phyloP scores from a whole-genome alignment of 1,284 basidiomycete genomes.

The Naganishia albida region DNA sequence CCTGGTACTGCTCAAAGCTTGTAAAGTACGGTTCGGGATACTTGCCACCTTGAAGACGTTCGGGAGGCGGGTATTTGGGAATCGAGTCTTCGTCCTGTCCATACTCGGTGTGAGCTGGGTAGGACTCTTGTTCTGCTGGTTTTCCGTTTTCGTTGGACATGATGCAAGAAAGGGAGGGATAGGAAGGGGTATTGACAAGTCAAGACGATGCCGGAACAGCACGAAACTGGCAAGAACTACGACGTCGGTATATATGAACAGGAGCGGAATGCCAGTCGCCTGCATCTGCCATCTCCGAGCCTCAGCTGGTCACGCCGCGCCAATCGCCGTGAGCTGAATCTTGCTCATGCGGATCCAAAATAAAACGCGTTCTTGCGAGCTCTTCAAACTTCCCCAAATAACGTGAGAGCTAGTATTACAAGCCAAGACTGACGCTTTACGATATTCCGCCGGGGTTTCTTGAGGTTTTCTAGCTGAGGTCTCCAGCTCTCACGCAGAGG shows the following conservation, averaged over 20 bases:
- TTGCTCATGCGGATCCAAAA: neutral
- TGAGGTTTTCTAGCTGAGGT: no score
- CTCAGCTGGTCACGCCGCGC: conserved; percentile 12
- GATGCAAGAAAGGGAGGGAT: conserved; percentile 5
- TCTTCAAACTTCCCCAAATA: conserved; percentile 8
- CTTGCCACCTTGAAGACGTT: conserved; percentile 59
- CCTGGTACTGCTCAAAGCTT: conserved; percentile 62
- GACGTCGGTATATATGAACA: conserved; percentile 20
- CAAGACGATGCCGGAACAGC: neutral
- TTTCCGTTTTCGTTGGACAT: conserved; percentile 25
- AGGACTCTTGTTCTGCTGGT: conserved; percentile 18
- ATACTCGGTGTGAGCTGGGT: conserved; percentile 29
- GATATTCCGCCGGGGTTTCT: neutral
- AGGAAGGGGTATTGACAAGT: neutral
- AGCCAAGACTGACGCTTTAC: neutral
- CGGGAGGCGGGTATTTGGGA: conserved; percentile 65
- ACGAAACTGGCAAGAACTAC: neutral
- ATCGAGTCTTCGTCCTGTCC: conserved; percentile 40
- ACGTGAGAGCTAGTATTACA: neutral
- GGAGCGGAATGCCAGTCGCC: conserved; percentile 6
- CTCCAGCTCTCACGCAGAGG: no score
- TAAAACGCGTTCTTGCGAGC: neutral
- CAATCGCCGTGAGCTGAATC: conserved; percentile 27
- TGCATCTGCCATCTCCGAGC: neutral
- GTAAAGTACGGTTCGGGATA: conserved; percentile 29